Conservation (phyloP, 495 filamentous ascomycete genomes). For the Xylaria intraflava region DNA sequence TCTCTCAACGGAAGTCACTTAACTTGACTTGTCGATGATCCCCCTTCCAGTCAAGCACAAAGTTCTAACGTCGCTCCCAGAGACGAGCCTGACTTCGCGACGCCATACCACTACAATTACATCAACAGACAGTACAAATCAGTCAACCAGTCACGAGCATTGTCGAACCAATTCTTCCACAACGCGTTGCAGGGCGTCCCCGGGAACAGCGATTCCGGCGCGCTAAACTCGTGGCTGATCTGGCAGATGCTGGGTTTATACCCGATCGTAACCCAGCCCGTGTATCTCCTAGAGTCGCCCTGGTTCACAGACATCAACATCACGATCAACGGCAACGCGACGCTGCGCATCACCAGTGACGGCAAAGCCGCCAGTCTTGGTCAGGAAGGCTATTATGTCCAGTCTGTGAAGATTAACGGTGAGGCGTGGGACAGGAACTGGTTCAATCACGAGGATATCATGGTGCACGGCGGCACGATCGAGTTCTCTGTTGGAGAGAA, state of each 20-base stretch:
- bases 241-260: constrained; percentile 64
- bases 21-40: background rate
- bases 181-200: constrained; percentile 47
- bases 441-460: constrained; percentile 56
- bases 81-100: constrained; percentile 61
- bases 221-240: constrained; percentile 59
- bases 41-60: too few species aligned
- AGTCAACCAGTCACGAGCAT: constrained; percentile 47
- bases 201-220: constrained; percentile 59
- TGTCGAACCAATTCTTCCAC: constrained; percentile 49
- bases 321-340: constrained; percentile 46
- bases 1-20: background rate
- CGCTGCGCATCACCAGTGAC: constrained; percentile 41
- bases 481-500: constrained; percentile 53
- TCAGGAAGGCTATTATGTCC: constrained; percentile 34
- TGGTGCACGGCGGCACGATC: constrained; percentile 51
- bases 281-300: constrained; percentile 53
- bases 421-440: constrained; percentile 47
- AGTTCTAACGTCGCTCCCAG: constrained; percentile 49
- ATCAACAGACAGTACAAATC: constrained; percentile 51
- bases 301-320: constrained; percentile 53
- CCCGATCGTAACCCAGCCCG: constrained; percentile 53
- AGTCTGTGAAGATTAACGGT: constrained; percentile 43
- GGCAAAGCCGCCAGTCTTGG: constrained; percentile 18
- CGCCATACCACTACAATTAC: constrained; percentile 64